Base-by-base conservation (phyloP, 1,284 basidiomycete genomes). In the Porodaedalea pini region DNA sequence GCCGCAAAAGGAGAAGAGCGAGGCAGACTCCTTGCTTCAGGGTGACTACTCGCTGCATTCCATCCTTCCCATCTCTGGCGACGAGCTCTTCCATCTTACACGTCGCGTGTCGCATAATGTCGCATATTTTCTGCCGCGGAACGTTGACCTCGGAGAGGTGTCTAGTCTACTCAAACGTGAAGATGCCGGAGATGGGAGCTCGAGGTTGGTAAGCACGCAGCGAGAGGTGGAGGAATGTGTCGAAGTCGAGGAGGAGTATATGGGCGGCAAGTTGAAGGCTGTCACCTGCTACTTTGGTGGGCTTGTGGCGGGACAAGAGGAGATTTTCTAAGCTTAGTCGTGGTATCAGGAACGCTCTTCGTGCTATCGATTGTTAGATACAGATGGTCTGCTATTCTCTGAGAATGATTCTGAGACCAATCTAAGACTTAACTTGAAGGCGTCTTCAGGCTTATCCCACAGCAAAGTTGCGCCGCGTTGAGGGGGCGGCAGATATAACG, bases 91-190 rank as follows among this genome's bases (percentile, higher is more conserved):
- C 73, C 66, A 75, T 11, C 74, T 96, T 13, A 80, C 88, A 0
- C 75, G 87, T 62, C 71, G 66, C 27, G 80, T 95, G 51, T 90
- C 92, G 1, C 78, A 73, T 4, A 93, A 95, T 66, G 78, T 97
- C 55, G 94, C 94, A 1, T 94, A 90, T 68, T 99, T 86, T 67
- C 78, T 99, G 2, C 97, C 97, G 0, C 80, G 92, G 19, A 98
- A 98, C 69, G 80, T 85, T 0, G 77, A 79, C 54, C 68, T 98
- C 3, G 70, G 82, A 1, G 91, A 98, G 66, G 76, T 98, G 32
- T 80, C 86, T 0, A 69, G 68, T 0, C 71, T 97, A 21, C 58
- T 83, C 39, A 54, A 63, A 0, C 43, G 43, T 2, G 49, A 60
- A 43, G 53, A 51, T 10, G 43, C 45, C 19, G 31, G 41, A 15